Evolutionary conservation across 2,329 filamentous ascomycete species (phyloP), one percentile per base, ranked within the genome.

Genomic region (Acephala macrosclerotiorum): DNA sequence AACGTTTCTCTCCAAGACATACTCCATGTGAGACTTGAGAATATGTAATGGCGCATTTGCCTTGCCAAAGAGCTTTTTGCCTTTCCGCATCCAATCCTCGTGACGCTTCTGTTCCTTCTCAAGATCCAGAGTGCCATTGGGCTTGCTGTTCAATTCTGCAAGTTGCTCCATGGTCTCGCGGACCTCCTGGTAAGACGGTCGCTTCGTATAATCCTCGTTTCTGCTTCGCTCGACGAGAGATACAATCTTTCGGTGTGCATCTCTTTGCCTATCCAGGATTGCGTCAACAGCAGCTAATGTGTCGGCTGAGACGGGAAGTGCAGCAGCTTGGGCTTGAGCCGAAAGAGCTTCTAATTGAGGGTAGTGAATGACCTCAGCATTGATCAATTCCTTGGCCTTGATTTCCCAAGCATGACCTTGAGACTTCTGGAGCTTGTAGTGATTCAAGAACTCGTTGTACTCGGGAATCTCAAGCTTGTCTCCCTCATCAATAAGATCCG

Each of bases 21-120:
- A 92, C 72, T 96, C 91, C 88, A 99, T 94, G 72, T 99, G 95
- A 65, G 91, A 91, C 75, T 95, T 96, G 33, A 99, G 85, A 70
- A 99, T 99, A 77, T 99, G 96, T 14, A 99, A 83, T 1, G 96
- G 96, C 1, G 96, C 96, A 76, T 99, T 99, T 1, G 96, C 96
- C 79, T 99, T 99, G 60, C 96, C 96, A 75, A 99, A 99, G 0
- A 99, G 81, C 77, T 97, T 97, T 81, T 99, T 99, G 59, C 96
- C 96, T 74, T 93, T 93, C 36, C 96, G 88, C 95, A 99, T 99
- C 96, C 96, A 99, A 77, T 99, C 96, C 77, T 99, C 96, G 71
- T 98, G 96, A 8, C 93, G 89, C 76, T 96, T 97, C 70, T 96
- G 91, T 77, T 98, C 94, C 70, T 93, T 94, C 76, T 99, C 96